Evolutionary conservation across 371 early-diverging fungal genomes (phyloP).

Genomic region (Nematocida displodere): DNA sequence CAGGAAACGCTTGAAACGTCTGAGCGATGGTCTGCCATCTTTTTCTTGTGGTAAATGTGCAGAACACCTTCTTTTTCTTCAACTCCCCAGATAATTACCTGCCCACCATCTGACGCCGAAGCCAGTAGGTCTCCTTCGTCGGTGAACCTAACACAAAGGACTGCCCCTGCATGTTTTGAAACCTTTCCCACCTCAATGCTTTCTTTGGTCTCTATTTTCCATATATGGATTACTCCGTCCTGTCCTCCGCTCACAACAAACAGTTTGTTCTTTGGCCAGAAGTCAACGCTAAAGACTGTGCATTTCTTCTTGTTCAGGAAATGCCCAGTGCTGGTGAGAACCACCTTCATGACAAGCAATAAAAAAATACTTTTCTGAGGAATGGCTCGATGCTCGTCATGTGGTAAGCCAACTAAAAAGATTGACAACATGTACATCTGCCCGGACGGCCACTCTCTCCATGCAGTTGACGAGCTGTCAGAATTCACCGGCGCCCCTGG

Average conservation of each 20-base stretch:
- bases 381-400: constrained; percentile 14
- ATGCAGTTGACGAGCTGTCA: background rate
- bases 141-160: constrained; percentile 58
- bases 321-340: constrained; percentile 18
- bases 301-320: constrained; percentile 40
- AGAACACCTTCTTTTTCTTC: constrained; percentile 24
- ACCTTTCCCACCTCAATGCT: constrained; percentile 12
- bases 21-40: constrained; percentile 41
- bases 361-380: constrained; percentile 12
- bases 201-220: constrained; percentile 34
- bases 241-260: constrained; percentile 25
- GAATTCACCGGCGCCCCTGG: background rate
- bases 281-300: constrained; percentile 28
- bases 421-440: constrained; percentile 33
- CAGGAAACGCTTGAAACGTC: constrained; percentile 57
- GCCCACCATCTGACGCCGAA: constrained; percentile 62
- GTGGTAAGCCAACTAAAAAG: constrained; percentile 1
- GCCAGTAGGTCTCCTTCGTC: constrained; percentile 51
- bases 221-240: constrained; percentile 30
- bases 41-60: constrained; percentile 16
- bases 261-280: background rate
- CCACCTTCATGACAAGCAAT: constrained; percentile 28
- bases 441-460: constrained; percentile 29
- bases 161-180: constrained; percentile 60
- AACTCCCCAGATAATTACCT: constrained; percentile 51